Percentiles rank a stretch among this genome's conserved stretches.
phyloP scores from a whole-genome alignment of 2,329 filamentous ascomycete genomes.

The Microsporum ferrugineum region DNA sequence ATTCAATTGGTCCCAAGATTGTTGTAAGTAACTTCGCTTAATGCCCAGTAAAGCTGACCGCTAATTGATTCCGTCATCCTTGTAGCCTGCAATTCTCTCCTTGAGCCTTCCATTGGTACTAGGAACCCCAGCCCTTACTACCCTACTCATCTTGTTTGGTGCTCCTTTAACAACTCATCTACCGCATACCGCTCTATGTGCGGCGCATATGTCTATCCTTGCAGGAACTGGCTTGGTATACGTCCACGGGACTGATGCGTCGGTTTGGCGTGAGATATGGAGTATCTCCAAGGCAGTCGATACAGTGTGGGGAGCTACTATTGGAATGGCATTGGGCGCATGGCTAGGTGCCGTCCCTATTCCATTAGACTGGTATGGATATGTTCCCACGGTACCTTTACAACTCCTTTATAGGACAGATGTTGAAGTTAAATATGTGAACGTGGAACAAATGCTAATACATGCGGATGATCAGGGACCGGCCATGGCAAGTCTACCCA shows the following conservation, averaged over 20 bases:
- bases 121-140: conserved; percentile 45
- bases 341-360: conserved; percentile 95
- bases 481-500: conserved; percentile 98
- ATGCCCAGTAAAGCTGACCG: neutral
- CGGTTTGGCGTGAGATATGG: conserved; percentile 59
- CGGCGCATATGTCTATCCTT: conserved; percentile 70
- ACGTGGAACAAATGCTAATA: neutral
- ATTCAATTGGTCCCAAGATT: conserved; percentile 14
- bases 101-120: conserved; percentile 44
- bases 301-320: conserved; percentile 66
- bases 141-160: conserved; percentile 73
- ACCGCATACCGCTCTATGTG: conserved; percentile 65
- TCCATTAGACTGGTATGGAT: conserved; percentile 71
- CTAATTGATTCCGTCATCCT: neutral
- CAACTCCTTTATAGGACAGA: neutral
- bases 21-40: conserved; percentile 14
- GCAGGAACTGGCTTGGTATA: conserved; percentile 73
- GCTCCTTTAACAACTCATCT: conserved; percentile 77
- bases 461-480: conserved; percentile 46
- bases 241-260: conserved; percentile 63
- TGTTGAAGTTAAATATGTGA: neutral
- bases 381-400: conserved; percentile 6
- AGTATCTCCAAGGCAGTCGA: conserved; percentile 63
- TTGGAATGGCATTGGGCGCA: conserved; percentile 69
- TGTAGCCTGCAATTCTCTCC: conserved; percentile 58